phyloP scores from a whole-genome alignment of 1,284 basidiomycete species.

The Ganoderma lingzhi region DNA sequence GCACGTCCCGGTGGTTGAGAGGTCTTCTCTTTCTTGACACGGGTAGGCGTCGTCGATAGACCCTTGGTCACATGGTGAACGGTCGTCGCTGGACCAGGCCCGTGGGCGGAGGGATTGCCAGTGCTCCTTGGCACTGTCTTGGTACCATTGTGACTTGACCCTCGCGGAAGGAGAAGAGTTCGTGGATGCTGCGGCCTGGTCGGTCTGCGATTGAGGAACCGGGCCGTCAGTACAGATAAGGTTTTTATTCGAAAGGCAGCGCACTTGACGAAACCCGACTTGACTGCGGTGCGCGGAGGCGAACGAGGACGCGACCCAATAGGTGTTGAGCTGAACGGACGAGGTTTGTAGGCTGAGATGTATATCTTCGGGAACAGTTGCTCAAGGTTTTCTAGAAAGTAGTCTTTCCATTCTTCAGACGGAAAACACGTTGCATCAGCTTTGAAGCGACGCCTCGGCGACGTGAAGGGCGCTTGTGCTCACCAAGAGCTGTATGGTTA shows the following conservation, averaged over 20 bases:
- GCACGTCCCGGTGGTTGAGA: not conserved
- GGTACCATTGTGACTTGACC: not conserved
- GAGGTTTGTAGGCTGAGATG: not conserved
- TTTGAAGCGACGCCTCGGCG: not conserved
- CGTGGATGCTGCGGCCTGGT: not conserved
- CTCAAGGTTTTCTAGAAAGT: slow-evolving; percentile 2
- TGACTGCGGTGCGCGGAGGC: not conserved
- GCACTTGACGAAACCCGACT: not conserved
- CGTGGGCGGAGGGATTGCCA: not conserved
- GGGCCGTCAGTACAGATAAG: not conserved
- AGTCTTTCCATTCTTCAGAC: slow-evolving; percentile 3
- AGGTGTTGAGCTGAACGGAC: not conserved
- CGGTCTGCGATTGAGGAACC: not conserved
- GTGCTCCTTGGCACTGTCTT: not conserved
- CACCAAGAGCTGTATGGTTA: slow-evolving; percentile 1
- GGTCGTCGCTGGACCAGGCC: not conserved
- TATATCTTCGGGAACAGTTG: not conserved
- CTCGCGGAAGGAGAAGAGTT: not conserved
- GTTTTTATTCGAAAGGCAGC: not conserved
- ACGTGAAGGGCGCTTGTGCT: not conserved
- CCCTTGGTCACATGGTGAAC: not conserved
- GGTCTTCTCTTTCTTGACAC: not conserved
- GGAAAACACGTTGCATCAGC: not conserved
- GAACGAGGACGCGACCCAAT: not conserved
- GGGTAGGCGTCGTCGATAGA: not conserved